Evolutionary conservation across 192 early-diverging fungal species (phyloP), one percentile per base, ranked within the genome.

Genomic region (Linnemannia elongata): DNA sequence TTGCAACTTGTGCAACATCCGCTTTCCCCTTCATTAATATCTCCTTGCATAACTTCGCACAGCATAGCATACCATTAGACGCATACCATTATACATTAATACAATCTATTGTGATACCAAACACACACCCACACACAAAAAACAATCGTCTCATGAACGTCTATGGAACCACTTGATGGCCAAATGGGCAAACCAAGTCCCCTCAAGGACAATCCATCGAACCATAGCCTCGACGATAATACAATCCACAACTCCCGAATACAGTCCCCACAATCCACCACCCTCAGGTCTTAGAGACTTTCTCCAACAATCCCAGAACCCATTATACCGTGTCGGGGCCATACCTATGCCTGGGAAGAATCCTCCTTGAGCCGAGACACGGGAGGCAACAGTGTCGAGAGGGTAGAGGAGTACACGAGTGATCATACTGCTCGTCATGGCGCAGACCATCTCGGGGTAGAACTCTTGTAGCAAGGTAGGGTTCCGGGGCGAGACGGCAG

Each of bases 401-500:
- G 91, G 91, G 72, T 90, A 90, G 38, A 89, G 74, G 44, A 92
- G 6, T 15, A 88, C 83, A 6, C 90, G 82, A 3, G 90, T 88
- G 22, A 90, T 47, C 60, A 92, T 89, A 52, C 86, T 90, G 57
- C 90, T 90, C 13, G 89, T 75, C 39, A 92, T 82, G 18, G 87
- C 88, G 74, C 90, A 90, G 27, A 89, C 89, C 47, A 92, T 88
- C 55, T 92, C 91, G 4, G 91, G 88, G 75, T 90, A 92, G 49
- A 89, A 92, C 35, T 89, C 86, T 47, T 88, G 85, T 36, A 90
- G 20, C n/a, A 89, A 73, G 0, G 83, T 87, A 6, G 85, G 85
- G 76, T 87, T 81, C 18, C 72, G 55, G 1, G 85, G 79, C 18
- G 79, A 69, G 1, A 78, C 76, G 0, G 85, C 35, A 1, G 79